Conservation (phyloP, 805 yeast species). For the Starmera dryadoides region DNA sequence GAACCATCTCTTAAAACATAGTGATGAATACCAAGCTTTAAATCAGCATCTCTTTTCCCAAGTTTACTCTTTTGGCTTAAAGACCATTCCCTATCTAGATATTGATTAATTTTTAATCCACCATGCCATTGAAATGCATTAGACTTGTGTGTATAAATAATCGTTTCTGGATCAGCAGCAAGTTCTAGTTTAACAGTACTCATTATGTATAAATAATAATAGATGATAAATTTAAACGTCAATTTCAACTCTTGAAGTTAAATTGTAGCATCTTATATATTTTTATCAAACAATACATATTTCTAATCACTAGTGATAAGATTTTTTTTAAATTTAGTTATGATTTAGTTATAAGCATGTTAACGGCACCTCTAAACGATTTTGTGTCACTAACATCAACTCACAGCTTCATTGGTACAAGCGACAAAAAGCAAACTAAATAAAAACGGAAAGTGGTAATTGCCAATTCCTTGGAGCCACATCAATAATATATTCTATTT, state of each 20-base stretch:
- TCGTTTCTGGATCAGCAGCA: constrained; percentile 23
- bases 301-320: no score
- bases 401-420: not conserved
- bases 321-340: no score
- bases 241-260: not conserved
- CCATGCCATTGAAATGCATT: constrained; percentile 29
- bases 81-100: constrained; percentile 27
- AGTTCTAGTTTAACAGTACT: constrained; percentile 7
- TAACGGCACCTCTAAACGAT: not conserved
- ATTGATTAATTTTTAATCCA: constrained; percentile 24
- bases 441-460: no score
- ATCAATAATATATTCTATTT: no score
- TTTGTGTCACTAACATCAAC: not conserved
- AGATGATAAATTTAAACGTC: not conserved
- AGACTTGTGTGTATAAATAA: constrained; percentile 26
- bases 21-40: constrained; percentile 26
- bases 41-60: constrained; percentile 13
- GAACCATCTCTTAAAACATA: constrained; percentile 24
- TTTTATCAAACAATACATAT: no score
- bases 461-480: no score
- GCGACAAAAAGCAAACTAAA: not conserved
- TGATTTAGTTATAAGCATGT: not conserved
- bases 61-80: constrained; percentile 22
- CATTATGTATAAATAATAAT: not conserved
- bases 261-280: not conserved